These are phyloP conservation scores for Hygrocybe coccinea DNA, from an alignment of 768 basidiomycete species.

Conservation along the genomic window DNA sequence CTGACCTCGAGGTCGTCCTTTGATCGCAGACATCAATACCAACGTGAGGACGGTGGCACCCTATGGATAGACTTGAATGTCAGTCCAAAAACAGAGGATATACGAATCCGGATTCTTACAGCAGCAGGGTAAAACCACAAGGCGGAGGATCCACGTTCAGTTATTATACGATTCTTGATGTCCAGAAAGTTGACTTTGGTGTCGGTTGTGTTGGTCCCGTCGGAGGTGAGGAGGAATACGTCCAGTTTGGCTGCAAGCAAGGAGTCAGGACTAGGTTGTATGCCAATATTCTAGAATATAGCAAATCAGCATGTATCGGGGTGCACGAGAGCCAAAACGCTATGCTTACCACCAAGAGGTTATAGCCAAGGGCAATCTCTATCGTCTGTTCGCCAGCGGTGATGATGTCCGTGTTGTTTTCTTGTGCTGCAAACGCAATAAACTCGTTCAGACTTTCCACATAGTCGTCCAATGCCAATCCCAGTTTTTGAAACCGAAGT, in stretches of 20 bases:
- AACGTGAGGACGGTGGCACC: not conserved
- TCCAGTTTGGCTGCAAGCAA: not conserved
- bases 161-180: not conserved
- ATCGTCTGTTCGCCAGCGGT: not conserved
- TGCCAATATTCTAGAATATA: not conserved
- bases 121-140: conserved; percentile 2
- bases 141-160: not conserved
- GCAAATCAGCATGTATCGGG: not conserved
- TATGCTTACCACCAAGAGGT: not conserved
- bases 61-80: not conserved
- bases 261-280: not conserved
- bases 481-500: not conserved
- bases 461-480: not conserved
- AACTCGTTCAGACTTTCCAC: not conserved
- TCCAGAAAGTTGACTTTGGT: not conserved
- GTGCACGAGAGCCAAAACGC: too few relatives aligned
- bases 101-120: not conserved
- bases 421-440: too few relatives aligned
- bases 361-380: not conserved
- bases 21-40: not conserved
- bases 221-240: not conserved
- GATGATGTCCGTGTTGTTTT: not conserved
- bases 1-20: not conserved
- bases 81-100: not conserved
- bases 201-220: not conserved